These are phyloP conservation scores for Meyerozyma sp. DNA, from an alignment of 1,139 yeast genomes.

Conservation along the genomic window DNA sequence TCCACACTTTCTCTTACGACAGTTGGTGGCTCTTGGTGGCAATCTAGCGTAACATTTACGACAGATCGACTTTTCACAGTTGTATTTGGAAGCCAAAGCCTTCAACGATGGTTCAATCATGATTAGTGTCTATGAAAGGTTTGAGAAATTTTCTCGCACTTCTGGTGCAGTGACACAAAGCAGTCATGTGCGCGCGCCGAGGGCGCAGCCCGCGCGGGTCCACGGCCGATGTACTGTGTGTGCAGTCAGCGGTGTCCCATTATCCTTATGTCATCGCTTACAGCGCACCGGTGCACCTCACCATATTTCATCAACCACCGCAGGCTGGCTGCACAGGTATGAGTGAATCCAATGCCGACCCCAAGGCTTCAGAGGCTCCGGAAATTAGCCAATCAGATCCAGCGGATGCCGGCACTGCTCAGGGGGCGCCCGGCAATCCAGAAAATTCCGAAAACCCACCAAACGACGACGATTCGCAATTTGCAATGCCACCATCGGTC, in stretches of 20 bases:
- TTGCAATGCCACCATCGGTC: not conserved
- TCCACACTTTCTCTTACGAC: conserved; percentile 99
- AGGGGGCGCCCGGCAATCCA: not conserved
- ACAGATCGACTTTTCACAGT: conserved; percentile 99
- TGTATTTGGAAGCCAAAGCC: conserved; percentile 98
- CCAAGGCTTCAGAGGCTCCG: not conserved
- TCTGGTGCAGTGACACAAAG: not conserved
- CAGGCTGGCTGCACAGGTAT: not conserved
- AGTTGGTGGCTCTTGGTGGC: conserved; percentile 99
- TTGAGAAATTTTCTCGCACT: conserved; percentile 1
- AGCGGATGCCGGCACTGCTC: not conserved
- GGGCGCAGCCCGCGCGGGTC: not conserved
- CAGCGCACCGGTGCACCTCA: not conserved
- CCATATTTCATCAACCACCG: not conserved
- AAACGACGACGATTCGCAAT: not conserved
- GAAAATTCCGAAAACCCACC: not conserved
- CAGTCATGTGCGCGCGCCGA: not conserved
- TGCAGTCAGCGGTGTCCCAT: too few species aligned
- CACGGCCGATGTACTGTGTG: not conserved
- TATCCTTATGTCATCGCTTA: not conserved
- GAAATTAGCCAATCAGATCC: not conserved
- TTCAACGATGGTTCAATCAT: conserved; percentile 99
- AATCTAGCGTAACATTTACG: conserved; percentile 99
- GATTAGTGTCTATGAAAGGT: conserved; percentile 9
- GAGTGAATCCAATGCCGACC: not conserved